These are phyloP conservation scores for Eimeria brunetti DNA, from an alignment of 169 alveolate genomes.

Conservation along the genomic window DNA sequence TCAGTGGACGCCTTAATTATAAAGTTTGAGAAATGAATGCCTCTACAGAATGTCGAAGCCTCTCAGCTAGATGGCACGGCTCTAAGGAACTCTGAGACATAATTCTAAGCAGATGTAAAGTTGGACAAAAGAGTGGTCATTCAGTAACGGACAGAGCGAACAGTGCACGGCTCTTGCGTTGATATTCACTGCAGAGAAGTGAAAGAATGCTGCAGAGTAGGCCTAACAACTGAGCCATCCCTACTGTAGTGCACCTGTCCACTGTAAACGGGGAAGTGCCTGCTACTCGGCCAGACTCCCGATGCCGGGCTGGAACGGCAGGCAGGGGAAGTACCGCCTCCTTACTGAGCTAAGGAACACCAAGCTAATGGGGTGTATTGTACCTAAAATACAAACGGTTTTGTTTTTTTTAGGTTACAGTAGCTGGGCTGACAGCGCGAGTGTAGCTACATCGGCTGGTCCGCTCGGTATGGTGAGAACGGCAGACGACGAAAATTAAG, in stretches of 20 bases:
- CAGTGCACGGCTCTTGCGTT: too few species aligned
- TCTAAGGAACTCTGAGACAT: not conserved
- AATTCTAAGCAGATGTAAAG: not conserved
- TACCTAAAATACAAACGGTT: not conserved
- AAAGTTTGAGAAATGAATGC: not conserved
- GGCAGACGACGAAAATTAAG: not conserved
- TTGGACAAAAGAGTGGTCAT: not conserved
- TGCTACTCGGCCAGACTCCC: not conserved
- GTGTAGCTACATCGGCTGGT: not conserved
- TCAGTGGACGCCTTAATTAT: not conserved
- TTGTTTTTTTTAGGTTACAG: not conserved
- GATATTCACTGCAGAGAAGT: too few species aligned
- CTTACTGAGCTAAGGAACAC: not conserved
- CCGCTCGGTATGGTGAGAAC: not conserved
- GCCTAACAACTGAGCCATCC: too few species aligned
- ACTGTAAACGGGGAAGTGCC: too few species aligned
- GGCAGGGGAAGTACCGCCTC: not conserved
- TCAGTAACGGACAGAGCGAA: not conserved
- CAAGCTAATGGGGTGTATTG: not conserved
- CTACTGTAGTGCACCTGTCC: too few species aligned
- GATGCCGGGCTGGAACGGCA: not conserved
- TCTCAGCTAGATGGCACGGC: not conserved
- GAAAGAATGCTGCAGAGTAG: too few species aligned
- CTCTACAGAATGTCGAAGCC: not conserved
- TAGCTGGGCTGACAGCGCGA: not conserved